Evolutionary conservation across 345 rosid genomes (phyloP).

Genomic region (Camelina laxa): DNA sequence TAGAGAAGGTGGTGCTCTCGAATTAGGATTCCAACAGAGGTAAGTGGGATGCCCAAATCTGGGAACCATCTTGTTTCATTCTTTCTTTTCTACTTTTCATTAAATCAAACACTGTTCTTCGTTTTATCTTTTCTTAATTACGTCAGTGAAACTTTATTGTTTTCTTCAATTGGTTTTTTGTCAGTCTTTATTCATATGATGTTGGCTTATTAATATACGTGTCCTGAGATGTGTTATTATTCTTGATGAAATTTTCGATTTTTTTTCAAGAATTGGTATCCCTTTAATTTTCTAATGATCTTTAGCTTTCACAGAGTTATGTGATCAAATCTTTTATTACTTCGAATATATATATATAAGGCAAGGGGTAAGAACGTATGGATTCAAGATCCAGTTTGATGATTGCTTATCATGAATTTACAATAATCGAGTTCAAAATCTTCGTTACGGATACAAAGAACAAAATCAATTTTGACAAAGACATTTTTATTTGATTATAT

Average conservation of each 20-base stretch:
- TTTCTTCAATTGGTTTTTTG: slow-evolving; percentile 25
- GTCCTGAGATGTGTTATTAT: slow-evolving; percentile 11
- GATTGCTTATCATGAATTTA: not conserved
- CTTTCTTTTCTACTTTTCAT: slow-evolving; percentile 19
- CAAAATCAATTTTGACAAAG: not conserved
- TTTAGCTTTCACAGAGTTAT: not conserved
- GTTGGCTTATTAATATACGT: slow-evolving; percentile 14
- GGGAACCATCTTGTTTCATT: slow-evolving; percentile 42
- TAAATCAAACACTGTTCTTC: not conserved
- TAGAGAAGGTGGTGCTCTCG: slow-evolving; percentile 44
- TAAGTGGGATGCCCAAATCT: slow-evolving; percentile 47
- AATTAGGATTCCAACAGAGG: slow-evolving; percentile 46
- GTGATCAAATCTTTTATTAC: not conserved
- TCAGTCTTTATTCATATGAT: slow-evolving; percentile 24
- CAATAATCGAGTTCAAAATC: not conserved
- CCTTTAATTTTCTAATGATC: not conserved
- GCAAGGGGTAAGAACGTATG: not conserved
- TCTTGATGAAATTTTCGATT: slow-evolving; percentile 4
- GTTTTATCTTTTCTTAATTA: slow-evolving; percentile 9
- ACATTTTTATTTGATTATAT: not conserved
- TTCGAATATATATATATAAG: not conserved
- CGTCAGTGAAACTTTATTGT: slow-evolving; percentile 32
- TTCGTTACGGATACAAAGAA: not conserved
- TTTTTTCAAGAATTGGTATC: not conserved
- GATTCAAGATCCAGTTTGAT: not conserved